These are phyloP conservation scores for Avena atlantica DNA, from an alignment of 176 grass and related monocot species.

Conservation along the genomic window DNA sequence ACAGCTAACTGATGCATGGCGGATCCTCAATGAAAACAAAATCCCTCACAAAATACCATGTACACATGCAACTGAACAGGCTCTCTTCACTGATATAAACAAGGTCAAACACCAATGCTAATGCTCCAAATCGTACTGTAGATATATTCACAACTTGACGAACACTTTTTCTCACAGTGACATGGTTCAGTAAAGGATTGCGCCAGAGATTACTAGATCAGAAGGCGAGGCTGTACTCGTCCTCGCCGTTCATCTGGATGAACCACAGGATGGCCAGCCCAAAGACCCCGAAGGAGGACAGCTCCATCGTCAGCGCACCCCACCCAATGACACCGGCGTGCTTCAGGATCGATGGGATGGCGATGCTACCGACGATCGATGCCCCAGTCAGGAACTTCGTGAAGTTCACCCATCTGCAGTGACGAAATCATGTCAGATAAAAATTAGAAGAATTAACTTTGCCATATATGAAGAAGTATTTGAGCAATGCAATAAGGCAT, in stretches of 20 bases:
- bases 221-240: constrained; percentile 54
- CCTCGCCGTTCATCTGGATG: constrained; percentile 66
- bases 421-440: not conserved
- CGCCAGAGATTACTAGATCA: not conserved
- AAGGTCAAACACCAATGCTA: not conserved
- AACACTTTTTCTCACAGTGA: not conserved
- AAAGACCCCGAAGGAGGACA: constrained; percentile 88
- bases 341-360: constrained; percentile 90
- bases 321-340: constrained; percentile 85
- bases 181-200: not conserved
- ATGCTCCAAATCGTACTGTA: constrained; percentile 36
- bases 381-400: constrained; percentile 93
- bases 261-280: constrained; percentile 73
- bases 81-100: not conserved
- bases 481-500: not conserved
- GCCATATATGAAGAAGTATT: not conserved
- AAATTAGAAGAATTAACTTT: not conserved
- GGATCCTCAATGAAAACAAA: not conserved
- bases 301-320: constrained; percentile 88
- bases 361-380: constrained; percentile 85
- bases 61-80: not conserved
- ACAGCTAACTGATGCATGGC: too few relatives aligned
- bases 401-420: constrained; percentile 83
- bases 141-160: constrained; percentile 21
- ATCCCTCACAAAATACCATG: not conserved